Percentiles rank a stretch among this genome's conserved stretches.
Evolutionary conservation across 306 rosid species (phyloP).

Genomic region (Dalbergia oliveri): DNA sequence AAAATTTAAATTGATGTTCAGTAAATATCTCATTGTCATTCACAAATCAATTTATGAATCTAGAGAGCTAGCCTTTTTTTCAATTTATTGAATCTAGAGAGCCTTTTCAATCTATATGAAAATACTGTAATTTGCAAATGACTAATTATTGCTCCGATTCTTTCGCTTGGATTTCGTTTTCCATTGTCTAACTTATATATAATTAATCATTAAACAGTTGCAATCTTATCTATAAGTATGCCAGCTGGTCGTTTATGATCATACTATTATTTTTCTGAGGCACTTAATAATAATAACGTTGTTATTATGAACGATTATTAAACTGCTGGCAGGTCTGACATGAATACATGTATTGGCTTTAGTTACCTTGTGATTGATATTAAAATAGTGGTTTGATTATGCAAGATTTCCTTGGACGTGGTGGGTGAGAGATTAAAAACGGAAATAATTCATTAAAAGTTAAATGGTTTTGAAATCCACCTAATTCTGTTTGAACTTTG

Average conservation of each 20-base stretch:
- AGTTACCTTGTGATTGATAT: slow-evolving; percentile 29
- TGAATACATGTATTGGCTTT: not conserved
- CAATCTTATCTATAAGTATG: slow-evolving; percentile 40
- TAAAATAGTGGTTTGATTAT: slow-evolving; percentile 33
- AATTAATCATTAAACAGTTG: slow-evolving; percentile 29
- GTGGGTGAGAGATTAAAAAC: slow-evolving; percentile 47
- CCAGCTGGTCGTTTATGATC: slow-evolving; percentile 42
- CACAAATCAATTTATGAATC: no score
- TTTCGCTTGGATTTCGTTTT: slow-evolving; percentile 40
- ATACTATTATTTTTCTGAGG: slow-evolving; percentile 24
- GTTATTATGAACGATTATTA: slow-evolving; percentile 36
- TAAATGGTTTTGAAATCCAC: not conserved
- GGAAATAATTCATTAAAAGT: slow-evolving; percentile 32
- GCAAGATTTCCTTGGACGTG: slow-evolving; percentile 24
- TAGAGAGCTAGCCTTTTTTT: not conserved
- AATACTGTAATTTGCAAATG: slow-evolving; percentile 10
- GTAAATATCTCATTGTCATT: no score
- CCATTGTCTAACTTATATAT: slow-evolving; percentile 24
- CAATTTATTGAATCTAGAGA: not conserved
- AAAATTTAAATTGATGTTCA: no score
- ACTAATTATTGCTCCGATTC: slow-evolving; percentile 41
- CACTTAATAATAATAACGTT: slow-evolving; percentile 1
- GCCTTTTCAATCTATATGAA: not conserved
- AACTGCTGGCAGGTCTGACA: slow-evolving; percentile 43
- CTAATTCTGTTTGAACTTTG: slow-evolving; percentile 35